Percentiles rank a stretch among this genome's conserved stretches.
phyloP scores from a whole-genome alignment of 495 filamentous ascomycete species.

The Penicillium paxilli region DNA sequence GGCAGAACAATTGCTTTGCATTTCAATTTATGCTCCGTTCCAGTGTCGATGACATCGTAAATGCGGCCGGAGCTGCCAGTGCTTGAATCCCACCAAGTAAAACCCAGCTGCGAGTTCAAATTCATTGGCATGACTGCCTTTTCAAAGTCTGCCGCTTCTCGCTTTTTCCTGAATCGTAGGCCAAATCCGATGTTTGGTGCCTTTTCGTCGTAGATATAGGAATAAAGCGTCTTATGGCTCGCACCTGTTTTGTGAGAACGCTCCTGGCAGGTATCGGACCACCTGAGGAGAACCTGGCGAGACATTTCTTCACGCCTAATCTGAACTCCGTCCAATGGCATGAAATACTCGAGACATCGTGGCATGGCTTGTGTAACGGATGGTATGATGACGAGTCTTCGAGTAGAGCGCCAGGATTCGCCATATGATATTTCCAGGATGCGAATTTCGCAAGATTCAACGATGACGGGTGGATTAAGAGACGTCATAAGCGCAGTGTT shows the following conservation, averaged over 20 bases:
- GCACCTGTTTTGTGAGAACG: conserved; percentile 32
- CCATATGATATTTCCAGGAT: conserved; percentile 38
- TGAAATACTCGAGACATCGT: conserved; percentile 36
- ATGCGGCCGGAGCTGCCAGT: conserved; percentile 27
- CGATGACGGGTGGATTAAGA: conserved; percentile 29
- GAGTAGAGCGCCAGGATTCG: conserved; percentile 39
- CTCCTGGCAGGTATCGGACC: conserved; percentile 44
- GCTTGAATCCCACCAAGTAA: conserved; percentile 27
- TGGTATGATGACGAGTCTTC: conserved; percentile 42
- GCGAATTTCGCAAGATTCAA: conserved; percentile 40
- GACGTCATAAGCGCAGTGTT: conserved; percentile 35
- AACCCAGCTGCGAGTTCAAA: conserved; percentile 23
- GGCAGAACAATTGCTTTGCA: conserved; percentile 35
- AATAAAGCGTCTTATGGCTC: conserved; percentile 35
- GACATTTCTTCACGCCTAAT: conserved; percentile 29
- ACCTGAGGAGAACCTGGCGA: conserved; percentile 35
- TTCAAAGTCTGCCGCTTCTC: conserved; percentile 35
- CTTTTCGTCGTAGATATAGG: conserved; percentile 38
- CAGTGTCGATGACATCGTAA: conserved; percentile 35
- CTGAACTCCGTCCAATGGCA: conserved; percentile 40
- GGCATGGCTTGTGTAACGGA: conserved; percentile 37
- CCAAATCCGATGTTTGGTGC: conserved; percentile 35
- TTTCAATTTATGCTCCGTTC: conserved; percentile 32
- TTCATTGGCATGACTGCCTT: conserved; percentile 25
- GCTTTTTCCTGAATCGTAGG: conserved; percentile 27